Base-by-base conservation (phyloP, 139 green algal genomes). In the Nannochloris sp. region DNA sequence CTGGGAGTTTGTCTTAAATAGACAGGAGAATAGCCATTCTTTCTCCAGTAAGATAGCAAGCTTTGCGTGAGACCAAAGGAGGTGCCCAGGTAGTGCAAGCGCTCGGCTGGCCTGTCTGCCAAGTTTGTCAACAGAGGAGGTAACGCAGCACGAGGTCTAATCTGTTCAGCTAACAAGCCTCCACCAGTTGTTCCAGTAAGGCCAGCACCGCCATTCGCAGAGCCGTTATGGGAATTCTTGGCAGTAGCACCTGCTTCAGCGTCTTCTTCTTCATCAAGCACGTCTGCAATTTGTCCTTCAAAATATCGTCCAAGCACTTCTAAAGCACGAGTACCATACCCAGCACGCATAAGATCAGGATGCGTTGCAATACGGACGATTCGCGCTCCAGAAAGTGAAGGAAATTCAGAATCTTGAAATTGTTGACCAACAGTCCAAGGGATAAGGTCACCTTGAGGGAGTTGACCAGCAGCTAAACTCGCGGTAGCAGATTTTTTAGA, bases 391-490 rank as follows among this genome's bases (percentile, higher is more conserved):
- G 76, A 91, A 29, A 99, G 87, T 2, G 46, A 51, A 0, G 93
- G 88, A 74, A 99, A 98, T 44, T 95, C 89, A 3, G 77, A 42
- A 74, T 99, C 93, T 82, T 95, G 87, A 76, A 89, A 98, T 78
- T 98, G 93, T 86, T 96, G 86, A 7, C 81, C 82, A 24, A 99
- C 68, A 12, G 90, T 98, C 93, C 93, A 99, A n/a, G 93, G 93
- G 42, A 99, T 92, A 10, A 99, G 77, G 77, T 99, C 93, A 25
- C 93, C 93, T 61, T 87, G 77, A 5, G 89, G 89, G 59, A 93
- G 74, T 36, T 88, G 77, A n/a, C 93, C 93, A 33, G 84, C 72
- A 2, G 87, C 76, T 58, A 99, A 80, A 32, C 60, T 83, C 29
- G 74, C 83, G 24, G 75, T 25, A 0, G 90, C 92, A 25, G 67